phyloP scores from a whole-genome alignment of 352 stramenopile species.

The Globisporangium polare region DNA sequence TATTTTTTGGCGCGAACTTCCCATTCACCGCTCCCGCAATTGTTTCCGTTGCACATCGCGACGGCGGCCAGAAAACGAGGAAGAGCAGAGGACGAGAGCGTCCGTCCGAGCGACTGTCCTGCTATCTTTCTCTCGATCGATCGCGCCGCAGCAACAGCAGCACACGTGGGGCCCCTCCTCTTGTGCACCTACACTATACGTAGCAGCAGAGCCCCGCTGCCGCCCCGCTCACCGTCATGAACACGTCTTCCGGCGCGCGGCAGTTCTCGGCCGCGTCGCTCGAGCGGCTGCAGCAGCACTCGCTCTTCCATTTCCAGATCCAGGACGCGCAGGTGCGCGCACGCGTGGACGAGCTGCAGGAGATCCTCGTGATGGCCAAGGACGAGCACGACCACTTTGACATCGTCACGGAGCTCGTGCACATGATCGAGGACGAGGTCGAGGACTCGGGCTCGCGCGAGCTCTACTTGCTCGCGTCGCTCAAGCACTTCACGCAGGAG shows the following conservation, averaged over 20 bases:
- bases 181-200: neutral
- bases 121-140: neutral
- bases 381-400: constrained; percentile 42
- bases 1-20: neutral
- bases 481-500: constrained; percentile 62
- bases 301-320: constrained; percentile 71
- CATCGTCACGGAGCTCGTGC: constrained; percentile 30
- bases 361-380: constrained; percentile 40
- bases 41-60: neutral
- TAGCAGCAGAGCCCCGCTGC: neutral
- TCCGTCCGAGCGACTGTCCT: neutral
- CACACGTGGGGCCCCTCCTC: neutral
- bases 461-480: constrained; percentile 49
- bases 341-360: constrained; percentile 40
- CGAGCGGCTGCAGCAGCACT: constrained; percentile 35
- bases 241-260: neutral
- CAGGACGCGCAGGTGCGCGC: constrained; percentile 30
- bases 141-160: neutral
- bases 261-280: constrained; percentile 20
- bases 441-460: constrained; percentile 38
- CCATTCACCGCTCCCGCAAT: no score
- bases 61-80: neutral
- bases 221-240: neutral
- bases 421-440: constrained; percentile 36
- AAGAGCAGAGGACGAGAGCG: neutral